Base-by-base conservation (phyloP, 768 basidiomycete genomes). In the Hericium erinaceus region DNA sequence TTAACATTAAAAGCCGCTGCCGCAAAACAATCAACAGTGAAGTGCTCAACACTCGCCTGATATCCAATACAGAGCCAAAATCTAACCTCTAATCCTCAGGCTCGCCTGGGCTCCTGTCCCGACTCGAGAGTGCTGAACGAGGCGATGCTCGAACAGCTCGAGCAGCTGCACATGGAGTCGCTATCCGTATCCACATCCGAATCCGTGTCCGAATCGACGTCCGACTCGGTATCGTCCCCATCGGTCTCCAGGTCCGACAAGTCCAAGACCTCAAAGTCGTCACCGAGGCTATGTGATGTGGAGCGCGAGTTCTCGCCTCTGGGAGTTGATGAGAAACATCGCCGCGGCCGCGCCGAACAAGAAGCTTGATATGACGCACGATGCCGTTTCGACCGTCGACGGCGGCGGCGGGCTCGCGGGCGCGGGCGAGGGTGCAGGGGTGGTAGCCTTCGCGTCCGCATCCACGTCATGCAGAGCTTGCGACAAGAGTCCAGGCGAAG, bases 261-360 rank as follows among this genome's bases (percentile, higher is more conserved):
- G 9, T 28, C 38, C 49, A 33, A 7, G 44, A 39, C 9, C 7
- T 48, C 24, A 6, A 37, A 39, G 10, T 37, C 22, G n/a, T 9
- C 57, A 33, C 15, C n/a, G 41, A 24, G 15, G 20, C 57, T 57
- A 64, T 56, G 58, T 60, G 55, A 64, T 57, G 57, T 60, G 57
- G 48, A 58, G 40, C 39, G 63, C 59, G 52, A 64, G 56, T 54
- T 58, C 58, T 57, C 57, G 61, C 52, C 48, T 60, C 59, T 64
- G 63, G 61, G 61, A 60, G 58, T 62, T 64, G 53, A 62, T 55
- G 50, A 59, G 55, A 52, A 62, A 60, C 46, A 83, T 69, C 18
- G 82, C 76, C 63, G 82, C 72, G 61, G 81, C 78, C 24, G 81
- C 75, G 46, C 82, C 82, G 49, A 82, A 69, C 52, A 87, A 70